Evolutionary conservation across 2,329 filamentous ascomycete species (phyloP), one percentile per base, ranked within the genome.

Genomic region (Tolypocladium nubicola): DNA sequence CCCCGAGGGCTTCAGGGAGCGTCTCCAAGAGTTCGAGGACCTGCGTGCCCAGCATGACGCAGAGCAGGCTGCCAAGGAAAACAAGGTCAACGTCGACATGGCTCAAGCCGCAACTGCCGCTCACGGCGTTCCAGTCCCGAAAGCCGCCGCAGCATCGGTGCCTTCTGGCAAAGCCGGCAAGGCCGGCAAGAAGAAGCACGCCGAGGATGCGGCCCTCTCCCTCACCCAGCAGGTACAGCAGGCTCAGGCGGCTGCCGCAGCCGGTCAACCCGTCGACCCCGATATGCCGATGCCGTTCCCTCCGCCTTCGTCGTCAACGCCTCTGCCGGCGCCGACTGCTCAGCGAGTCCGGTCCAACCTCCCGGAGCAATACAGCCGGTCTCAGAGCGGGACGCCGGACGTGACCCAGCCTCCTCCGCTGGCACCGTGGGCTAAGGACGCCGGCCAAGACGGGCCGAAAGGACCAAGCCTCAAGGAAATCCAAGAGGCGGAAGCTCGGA

Each of bases 391-490:
- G 62, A 95, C 90, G 0, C 92, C 89, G 2, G 83, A 86, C 49
- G 68, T 72, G 1, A 67, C 73, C 11, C 76, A 80, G 61, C 79
- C 82, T 2, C 83, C 91, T 4, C 90, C 93, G 0, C 76, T 97
- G 63, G 94, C 94, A 0, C 94, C 94, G 0, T 99, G 94, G 94
- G 94, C 94, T 6, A 94, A 94, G 70, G 91, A 97, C 62, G 81
- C 82, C 3, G 87, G 88, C 53, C 75, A 79, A 6, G 80, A 84
- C 59, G 75, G 81, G 30, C 84, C 89, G 45, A 95, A 89, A 71
- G 92, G 91, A 0, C 94, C 93, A 2, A 97, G 92, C 59, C 77
- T 99, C 61, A 96, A 91, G 74, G 92, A 99, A 68, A 99, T 99
- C 30, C 94, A 99, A 71, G 93, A 96, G 71, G 87, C 90, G 5